These are phyloP conservation scores for Synchytrium microbalum DNA, from an alignment of 371 early-diverging fungal genomes.

Conservation along the genomic window DNA sequence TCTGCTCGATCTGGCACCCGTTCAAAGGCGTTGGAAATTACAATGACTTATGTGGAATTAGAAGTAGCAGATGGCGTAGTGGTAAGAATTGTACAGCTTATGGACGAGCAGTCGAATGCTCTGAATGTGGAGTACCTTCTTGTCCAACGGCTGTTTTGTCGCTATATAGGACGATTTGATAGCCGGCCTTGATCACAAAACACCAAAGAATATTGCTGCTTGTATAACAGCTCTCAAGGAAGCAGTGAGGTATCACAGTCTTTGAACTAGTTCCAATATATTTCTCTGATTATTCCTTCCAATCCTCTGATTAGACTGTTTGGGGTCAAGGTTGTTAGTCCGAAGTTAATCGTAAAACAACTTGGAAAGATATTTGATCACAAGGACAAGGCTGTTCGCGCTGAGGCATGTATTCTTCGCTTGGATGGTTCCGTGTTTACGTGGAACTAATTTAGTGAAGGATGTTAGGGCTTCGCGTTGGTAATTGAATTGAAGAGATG, in stretches of 20 bases:
- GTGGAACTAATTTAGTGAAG: background rate
- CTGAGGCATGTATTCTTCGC: conserved; percentile 55
- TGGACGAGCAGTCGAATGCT: conserved; percentile 14
- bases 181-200: conserved; percentile 72
- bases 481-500: conserved; percentile 74
- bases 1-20: conserved; percentile 76
- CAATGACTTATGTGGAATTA: conserved; percentile 79
- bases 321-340: conserved; percentile 66
- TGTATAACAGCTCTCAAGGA: conserved; percentile 62
- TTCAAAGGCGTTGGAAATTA: conserved; percentile 65
- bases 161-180: conserved; percentile 61
- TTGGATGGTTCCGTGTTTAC: conserved; percentile 3
- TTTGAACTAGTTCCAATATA: background rate
- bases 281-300: background rate
- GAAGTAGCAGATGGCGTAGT: conserved; percentile 70
- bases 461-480: conserved; percentile 48
- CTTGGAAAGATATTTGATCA: conserved; percentile 87
- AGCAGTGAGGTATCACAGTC: conserved; percentile 54
- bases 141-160: too few relatives aligned
- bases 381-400: conserved; percentile 84
- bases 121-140: background rate
- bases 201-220: conserved; percentile 83
- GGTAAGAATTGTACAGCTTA: conserved; percentile 54
- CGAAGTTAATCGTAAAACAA: conserved; percentile 76
- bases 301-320: conserved; percentile 47